phyloP scores from a whole-genome alignment of 106 monocot genomes.

The Platanthera guangdongensis region DNA sequence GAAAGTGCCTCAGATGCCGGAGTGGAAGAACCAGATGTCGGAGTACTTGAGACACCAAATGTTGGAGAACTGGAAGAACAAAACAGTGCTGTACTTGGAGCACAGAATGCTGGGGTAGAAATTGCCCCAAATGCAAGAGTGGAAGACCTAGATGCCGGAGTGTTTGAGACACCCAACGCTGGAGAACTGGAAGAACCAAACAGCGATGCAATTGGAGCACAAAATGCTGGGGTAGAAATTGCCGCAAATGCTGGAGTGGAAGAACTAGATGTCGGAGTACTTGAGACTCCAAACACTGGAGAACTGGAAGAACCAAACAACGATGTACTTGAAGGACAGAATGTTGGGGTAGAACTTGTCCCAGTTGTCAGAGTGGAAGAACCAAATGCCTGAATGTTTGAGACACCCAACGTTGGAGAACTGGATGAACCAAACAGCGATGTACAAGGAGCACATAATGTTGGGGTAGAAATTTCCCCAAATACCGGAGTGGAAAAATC shows the following conservation, averaged over 20 bases:
- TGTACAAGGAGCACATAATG: slow-evolving; percentile 41
- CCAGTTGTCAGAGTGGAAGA: slow-evolving; percentile 32
- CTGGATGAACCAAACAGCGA: slow-evolving; percentile 43
- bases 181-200: no score
- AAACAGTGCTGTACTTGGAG: no score
- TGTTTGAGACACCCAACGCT: no score
- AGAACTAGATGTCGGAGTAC: slow-evolving; percentile 19
- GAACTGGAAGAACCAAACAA: slow-evolving; percentile 42
- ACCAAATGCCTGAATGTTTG: slow-evolving; percentile 17
- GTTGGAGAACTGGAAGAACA: no score
- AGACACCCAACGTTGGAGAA: slow-evolving; percentile 21
- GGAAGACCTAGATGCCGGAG: no score
- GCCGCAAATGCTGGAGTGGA: slow-evolving; percentile 18
- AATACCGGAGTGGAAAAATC: slow-evolving; percentile 28
- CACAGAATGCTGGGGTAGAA: no score
- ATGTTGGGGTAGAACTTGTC: slow-evolving; percentile 34
- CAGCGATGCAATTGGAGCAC: no score
- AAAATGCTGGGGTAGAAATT: no score
- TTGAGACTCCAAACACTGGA: slow-evolving; percentile 20
- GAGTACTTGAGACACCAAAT: no score
- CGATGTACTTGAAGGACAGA: slow-evolving; percentile 34
- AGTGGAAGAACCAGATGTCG: no score
- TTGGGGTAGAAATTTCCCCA: slow-evolving; percentile 32
- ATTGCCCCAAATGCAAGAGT: no score
- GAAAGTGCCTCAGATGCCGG: no score